Conservation (phyloP, 495 filamentous ascomycete species). For the Amniculicola lignicola region DNA sequence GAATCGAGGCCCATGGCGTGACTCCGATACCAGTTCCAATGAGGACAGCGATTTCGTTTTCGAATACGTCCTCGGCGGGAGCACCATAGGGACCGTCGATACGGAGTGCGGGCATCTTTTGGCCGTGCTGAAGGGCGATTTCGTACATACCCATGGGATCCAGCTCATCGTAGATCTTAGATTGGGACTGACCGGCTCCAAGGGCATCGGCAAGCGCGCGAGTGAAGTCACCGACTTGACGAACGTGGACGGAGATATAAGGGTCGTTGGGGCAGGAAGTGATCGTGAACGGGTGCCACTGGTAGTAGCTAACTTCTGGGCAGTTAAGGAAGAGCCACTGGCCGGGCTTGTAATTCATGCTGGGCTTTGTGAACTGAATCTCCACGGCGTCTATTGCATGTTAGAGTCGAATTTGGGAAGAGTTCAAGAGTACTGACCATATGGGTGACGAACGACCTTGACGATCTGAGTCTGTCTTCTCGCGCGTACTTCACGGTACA, state of each 20-base stretch:
- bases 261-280: conserved; percentile 95
- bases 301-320: conserved; percentile 76
- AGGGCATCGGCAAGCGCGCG: conserved; percentile 83
- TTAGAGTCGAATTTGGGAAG: conserved; percentile 36
- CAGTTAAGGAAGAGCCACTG: conserved; percentile 97
- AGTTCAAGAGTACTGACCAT: conserved; percentile 57
- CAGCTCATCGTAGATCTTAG: conserved; percentile 79
- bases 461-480: conserved; percentile 81
- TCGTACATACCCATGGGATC: conserved; percentile 98
- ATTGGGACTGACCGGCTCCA: conserved; percentile 79
- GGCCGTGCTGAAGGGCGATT: conserved; percentile 88
- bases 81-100: conserved; percentile 97
- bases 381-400: conserved; percentile 77
- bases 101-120: conserved; percentile 80
- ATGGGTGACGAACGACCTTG: conserved; percentile 94
- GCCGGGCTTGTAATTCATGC: conserved; percentile 96
- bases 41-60: conserved; percentile 96
- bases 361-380: conserved; percentile 93
- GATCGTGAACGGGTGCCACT: conserved; percentile 99
- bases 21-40: conserved; percentile 98
- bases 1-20: conserved; percentile 93
- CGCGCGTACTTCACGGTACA: conserved; percentile 87
- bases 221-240: conserved; percentile 96
- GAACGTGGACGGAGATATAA: conserved; percentile 89
- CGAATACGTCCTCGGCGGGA: conserved; percentile 94